Percentiles rank a stretch among this genome's conserved stretches.
These are phyloP conservation scores for Pelagomonas calceolata DNA, from an alignment of 108 stramenopile species.

Conservation along the genomic window DNA sequence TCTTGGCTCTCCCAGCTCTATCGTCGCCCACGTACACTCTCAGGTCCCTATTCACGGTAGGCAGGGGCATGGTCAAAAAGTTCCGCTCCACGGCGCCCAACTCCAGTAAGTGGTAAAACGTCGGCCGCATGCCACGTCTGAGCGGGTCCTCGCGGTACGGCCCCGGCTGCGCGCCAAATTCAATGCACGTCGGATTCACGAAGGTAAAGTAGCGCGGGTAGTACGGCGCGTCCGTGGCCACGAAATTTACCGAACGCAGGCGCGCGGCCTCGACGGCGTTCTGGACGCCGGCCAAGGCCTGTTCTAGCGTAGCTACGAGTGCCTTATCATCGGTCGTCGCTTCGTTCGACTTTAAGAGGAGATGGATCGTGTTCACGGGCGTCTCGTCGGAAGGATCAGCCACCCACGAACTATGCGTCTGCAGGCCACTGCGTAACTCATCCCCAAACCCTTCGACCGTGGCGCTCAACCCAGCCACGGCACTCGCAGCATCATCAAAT, in stretches of 20 bases:
- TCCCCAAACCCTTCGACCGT: slow-evolving; percentile 33
- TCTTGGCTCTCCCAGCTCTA: slow-evolving; percentile 26
- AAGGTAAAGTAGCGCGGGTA: slow-evolving; percentile 75
- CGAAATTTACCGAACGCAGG: slow-evolving; percentile 64
- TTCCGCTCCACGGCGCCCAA: slow-evolving; percentile 63
- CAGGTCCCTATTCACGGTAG: slow-evolving; percentile 74
- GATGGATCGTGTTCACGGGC: slow-evolving; percentile 49
- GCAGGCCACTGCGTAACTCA: background rate
- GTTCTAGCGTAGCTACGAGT: background rate
- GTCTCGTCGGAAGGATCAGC: slow-evolving; percentile 7
- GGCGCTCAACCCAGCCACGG: slow-evolving; percentile 43
- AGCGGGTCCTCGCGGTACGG: slow-evolving; percentile 76
- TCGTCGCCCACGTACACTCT: slow-evolving; percentile 84
- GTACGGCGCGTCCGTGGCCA: slow-evolving; percentile 51
- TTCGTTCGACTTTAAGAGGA: slow-evolving; percentile 3
- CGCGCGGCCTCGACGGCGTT: slow-evolving; percentile 42
- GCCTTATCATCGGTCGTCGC: background rate
- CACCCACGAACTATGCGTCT: background rate
- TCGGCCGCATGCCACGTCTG: slow-evolving; percentile 88
- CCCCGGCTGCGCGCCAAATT: background rate
- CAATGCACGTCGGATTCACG: slow-evolving; percentile 32
- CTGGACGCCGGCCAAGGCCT: slow-evolving; percentile 7
- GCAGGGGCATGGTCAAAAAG: slow-evolving; percentile 68
- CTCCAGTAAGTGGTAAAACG: slow-evolving; percentile 87
- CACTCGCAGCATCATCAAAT: background rate